These are phyloP conservation scores for Triadica sebifera DNA, from an alignment of 345 rosid species.

Conservation along the genomic window DNA sequence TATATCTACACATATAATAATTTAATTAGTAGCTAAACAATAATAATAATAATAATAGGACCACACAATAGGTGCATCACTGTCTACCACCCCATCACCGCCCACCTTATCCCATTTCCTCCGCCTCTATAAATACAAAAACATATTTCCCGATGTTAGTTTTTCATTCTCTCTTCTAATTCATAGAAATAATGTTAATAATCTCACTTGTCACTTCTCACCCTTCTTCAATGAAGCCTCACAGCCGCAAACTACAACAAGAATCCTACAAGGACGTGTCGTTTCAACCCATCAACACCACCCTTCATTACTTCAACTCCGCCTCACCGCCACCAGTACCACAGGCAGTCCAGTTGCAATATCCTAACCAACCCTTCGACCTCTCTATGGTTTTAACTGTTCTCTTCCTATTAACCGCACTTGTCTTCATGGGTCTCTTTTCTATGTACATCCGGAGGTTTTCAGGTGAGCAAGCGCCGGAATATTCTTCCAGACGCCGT, in stretches of 20 bases:
- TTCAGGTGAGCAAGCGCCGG: conserved; percentile 21
- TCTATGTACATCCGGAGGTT: conserved; percentile 53
- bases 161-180: no score
- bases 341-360: neutral
- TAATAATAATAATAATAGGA: no score
- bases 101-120: no score
- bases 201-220: no score
- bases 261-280: neutral
- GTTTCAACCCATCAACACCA: neutral
- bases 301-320: neutral
- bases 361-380: conserved; percentile 23
- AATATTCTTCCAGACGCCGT: conserved; percentile 2
- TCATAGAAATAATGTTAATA: no score
- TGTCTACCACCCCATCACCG: no score
- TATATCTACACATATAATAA: no score
- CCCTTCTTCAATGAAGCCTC: conserved; percentile 20
- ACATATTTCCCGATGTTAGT: neutral
- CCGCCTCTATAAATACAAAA: no score
- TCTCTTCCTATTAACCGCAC: conserved; percentile 44
- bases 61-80: no score
- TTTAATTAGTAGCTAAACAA: no score
- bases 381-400: conserved; percentile 47
- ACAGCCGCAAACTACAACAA: conserved; percentile 21
- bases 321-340: conserved; percentile 6
- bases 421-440: conserved; percentile 57